Base-by-base conservation (phyloP, 73 alveolate species). In the Tetrahymena thermophila region DNA sequence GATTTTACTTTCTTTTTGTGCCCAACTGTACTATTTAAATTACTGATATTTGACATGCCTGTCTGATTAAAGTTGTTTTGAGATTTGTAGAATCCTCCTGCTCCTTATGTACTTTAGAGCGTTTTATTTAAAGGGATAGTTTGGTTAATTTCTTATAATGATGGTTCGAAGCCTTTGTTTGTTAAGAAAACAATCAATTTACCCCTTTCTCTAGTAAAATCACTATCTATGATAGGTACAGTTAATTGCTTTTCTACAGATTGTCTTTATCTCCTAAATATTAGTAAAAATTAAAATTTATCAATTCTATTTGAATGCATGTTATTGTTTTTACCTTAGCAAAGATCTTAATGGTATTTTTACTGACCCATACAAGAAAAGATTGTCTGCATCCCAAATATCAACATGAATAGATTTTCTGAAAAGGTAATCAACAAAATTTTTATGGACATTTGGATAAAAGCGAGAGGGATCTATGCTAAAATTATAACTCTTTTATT, bases 381-480 rank as follows among this genome's bases (percentile, higher is more conserved):
- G 95, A 85, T 97, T 38, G 31, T 97, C 99, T 37, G 98, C 97
- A 96, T 97, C 99, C 94, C 96, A 97, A 28, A 97, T 94, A 95
- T 97, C 98, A 7, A 97, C 89, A 31, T 71, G 89, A 25, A 71
- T 71, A 1, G 89, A 71, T 25, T 71, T 71, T 71, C 89, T 71
- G 37, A 3, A 71, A 13, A 71, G 37, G n/a, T 71, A 71, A 71
- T 71, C 40, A 8, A 71, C 89, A 31, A 71, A 71, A 71, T 71
- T 71, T 71, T 31, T 17, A 71, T 71, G 89, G 4, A 71, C 89
- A 0, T 25, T 23, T 28, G 89, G 89, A n/a, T 71, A 71, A n/a
- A 71, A 71, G 37, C 89, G 89, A 25, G 89, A 17, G 8, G 89
- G 89, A 71, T 71, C 89, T 9, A 71, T 8, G 31, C 37, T 71